Base-by-base conservation (phyloP, 768 basidiomycete genomes). In the Termitomyces sp. region DNA sequence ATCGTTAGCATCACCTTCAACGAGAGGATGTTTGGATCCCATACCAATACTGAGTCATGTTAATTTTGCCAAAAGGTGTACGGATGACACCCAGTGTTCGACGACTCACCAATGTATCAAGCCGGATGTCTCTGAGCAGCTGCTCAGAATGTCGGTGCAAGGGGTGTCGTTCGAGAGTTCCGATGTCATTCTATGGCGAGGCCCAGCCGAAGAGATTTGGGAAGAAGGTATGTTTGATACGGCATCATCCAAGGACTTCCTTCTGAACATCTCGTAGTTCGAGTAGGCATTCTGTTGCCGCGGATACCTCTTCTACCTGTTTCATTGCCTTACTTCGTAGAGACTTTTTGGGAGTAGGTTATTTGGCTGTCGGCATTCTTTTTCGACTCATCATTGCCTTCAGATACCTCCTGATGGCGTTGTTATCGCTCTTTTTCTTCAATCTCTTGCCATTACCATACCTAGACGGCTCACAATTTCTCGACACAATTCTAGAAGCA, bases 381-480 rank as follows among this genome's bases (percentile, higher is more conserved):
- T 33, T 26, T 16, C 22, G 18, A 44, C 36, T 63, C 18, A 48
- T 47, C 37, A 20, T 32, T 32, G 10, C 34, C 18, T 12, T 55
- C 62, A 89, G 89, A 59, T 90, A 89, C 59, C 70, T 86, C 58
- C 71, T 75, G 34, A 82, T 83, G 65, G 79, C 89, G 2, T 84
- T 86, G n/a, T 69, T 94, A 33, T 93, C 91, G 3, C 75, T 95
- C 1, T 93, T 83, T 69, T 71, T 93, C 57, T 86, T 95, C 75
- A 95, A 95, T 68, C 80, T 91, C 27, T 77, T 95, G 24, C 92
- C 93, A 0, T 68, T 94, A 34, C 81, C 82, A 2, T 73, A 75
- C 48, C 76, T 95, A 20, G 93, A 95, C 59, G 93, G 93, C 27
- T 72, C 78, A 8, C 81, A 86, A 62, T 72, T 89, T 20, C 74